Conservation (phyloP, 495 filamentous ascomycete species). For the Ascobolus immersus region DNA sequence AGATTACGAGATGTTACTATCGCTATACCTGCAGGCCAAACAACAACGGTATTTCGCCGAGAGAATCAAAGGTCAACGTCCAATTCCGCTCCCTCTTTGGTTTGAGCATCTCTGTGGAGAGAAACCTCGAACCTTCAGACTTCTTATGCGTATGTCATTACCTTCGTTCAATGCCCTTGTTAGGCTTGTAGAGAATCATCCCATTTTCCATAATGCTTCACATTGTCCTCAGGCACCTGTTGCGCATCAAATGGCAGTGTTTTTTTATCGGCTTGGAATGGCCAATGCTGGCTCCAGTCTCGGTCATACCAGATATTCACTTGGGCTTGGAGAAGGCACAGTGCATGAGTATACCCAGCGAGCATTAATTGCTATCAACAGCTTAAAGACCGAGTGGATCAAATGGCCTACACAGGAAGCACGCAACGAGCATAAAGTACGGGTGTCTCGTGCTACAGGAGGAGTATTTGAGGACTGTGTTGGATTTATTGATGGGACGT, state of each 20-base stretch:
- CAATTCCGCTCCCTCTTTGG: no score
- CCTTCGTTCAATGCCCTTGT: no score
- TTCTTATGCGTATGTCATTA: no score
- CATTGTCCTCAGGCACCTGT: no score
- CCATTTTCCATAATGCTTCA: no score
- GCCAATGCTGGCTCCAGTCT: neutral
- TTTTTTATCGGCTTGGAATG: neutral
- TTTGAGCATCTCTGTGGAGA: no score
- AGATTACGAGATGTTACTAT: no score
- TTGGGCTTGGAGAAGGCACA: neutral
- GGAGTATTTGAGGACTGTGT: neutral
- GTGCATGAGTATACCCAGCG: neutral
- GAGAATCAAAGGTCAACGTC: no score
- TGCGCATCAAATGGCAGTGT: constrained; percentile 1
- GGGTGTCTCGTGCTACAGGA: neutral
- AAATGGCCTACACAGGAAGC: neutral
- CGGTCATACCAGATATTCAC: neutral
- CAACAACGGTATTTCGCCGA: no score
- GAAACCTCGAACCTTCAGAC: no score
- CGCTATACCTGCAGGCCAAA: no score
- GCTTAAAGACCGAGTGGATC: neutral
- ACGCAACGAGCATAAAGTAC: neutral
- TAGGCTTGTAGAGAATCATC: no score
- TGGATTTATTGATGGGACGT: constrained; percentile 1
- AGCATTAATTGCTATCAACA: neutral